Conservation (phyloP, 2,329 filamentous ascomycete species). For the Keithomyces neogunnii region DNA sequence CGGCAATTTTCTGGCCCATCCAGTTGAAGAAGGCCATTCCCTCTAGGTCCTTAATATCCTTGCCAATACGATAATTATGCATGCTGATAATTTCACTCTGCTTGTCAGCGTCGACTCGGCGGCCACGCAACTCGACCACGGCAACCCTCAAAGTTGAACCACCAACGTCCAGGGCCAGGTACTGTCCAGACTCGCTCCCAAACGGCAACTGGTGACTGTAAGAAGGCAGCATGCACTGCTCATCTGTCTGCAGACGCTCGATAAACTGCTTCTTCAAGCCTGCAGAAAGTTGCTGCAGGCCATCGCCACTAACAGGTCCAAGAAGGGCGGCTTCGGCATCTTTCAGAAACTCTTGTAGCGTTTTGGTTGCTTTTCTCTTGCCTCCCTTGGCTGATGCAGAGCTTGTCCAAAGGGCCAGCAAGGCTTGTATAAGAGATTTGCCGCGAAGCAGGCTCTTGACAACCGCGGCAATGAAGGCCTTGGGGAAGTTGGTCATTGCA, state of each 20-base stretch:
- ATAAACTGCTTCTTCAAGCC: slow-evolving; percentile 47
- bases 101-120: slow-evolving; percentile 24
- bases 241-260: slow-evolving; percentile 41
- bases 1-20: slow-evolving; percentile 54
- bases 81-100: slow-evolving; percentile 46
- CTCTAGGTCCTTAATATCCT: slow-evolving; percentile 44
- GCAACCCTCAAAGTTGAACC: slow-evolving; percentile 60
- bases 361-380: slow-evolving; percentile 17
- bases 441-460: slow-evolving; percentile 50
- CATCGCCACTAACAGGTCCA: slow-evolving; percentile 35
- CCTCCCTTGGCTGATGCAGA: slow-evolving; percentile 26
- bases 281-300: slow-evolving; percentile 36
- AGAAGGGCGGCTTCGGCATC: slow-evolving; percentile 47
- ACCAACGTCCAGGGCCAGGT: slow-evolving; percentile 58
- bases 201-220: slow-evolving; percentile 56
- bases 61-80: slow-evolving; percentile 47
- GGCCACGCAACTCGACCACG: slow-evolving; percentile 49
- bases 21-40: slow-evolving; percentile 58
- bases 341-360: slow-evolving; percentile 43
- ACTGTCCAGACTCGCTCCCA: slow-evolving; percentile 51
- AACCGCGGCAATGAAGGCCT: slow-evolving; percentile 44
- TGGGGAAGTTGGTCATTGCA: slow-evolving; percentile 49
- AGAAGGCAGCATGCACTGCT: slow-evolving; percentile 56
- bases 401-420: slow-evolving; percentile 46
- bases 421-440: slow-evolving; percentile 49